Conservation (phyloP, 116 monocot species). For the Phalaenopsis hybrid region DNA sequence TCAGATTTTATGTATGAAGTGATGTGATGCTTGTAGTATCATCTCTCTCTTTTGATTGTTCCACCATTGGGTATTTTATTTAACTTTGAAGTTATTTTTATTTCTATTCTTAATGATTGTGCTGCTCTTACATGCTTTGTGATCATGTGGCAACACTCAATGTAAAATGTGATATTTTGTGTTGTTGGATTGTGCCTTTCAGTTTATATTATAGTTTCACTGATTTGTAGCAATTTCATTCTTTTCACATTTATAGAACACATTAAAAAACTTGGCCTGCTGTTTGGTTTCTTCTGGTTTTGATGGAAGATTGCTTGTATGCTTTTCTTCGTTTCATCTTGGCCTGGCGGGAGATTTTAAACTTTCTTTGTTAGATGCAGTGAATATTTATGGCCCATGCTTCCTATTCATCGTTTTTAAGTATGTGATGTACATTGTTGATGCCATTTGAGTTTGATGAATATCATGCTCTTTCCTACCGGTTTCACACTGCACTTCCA, state of each 20-base stretch:
- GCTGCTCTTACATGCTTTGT: not conserved
- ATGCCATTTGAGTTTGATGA: slow-evolving; percentile 17
- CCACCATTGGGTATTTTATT: slow-evolving; percentile 17
- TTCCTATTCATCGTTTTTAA: slow-evolving; percentile 20
- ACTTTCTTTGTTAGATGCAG: slow-evolving; percentile 22
- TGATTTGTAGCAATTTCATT: not conserved
- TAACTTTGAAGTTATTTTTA: slow-evolving; percentile 4
- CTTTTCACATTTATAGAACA: not conserved
- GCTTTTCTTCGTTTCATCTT: not conserved
- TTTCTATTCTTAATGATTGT: slow-evolving; percentile 15
- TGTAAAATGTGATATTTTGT: not conserved
- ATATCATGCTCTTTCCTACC: slow-evolving; percentile 14
- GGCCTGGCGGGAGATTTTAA: not conserved
- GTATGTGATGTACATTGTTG: slow-evolving; percentile 19
- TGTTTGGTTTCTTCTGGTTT: not conserved
- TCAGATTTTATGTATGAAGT: slow-evolving; percentile 30
- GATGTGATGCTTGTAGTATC: slow-evolving; percentile 39
- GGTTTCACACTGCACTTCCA: slow-evolving; percentile 23
- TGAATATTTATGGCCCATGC: slow-evolving; percentile 21
- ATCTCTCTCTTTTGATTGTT: slow-evolving; percentile 22
- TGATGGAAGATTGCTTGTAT: not conserved
- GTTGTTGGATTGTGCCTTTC: not conserved
- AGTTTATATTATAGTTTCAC: not conserved
- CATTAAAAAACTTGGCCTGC: not conserved
- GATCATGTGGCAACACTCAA: not conserved